Percentiles rank a stretch among this genome's conserved stretches.
phyloP scores from a whole-genome alignment of 192 early-diverging fungal species.

The Coemansia sp. region DNA sequence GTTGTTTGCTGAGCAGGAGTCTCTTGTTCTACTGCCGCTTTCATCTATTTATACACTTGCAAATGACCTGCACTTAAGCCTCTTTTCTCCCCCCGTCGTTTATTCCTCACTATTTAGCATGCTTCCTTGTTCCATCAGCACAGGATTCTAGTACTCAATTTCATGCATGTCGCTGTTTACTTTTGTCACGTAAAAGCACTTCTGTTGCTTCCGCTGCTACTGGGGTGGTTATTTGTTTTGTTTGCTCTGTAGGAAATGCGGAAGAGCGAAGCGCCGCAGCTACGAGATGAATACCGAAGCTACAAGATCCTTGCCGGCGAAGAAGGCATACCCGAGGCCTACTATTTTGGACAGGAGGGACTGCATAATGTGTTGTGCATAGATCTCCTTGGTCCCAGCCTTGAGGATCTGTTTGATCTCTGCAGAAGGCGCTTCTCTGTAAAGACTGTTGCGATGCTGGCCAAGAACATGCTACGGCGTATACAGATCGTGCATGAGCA shows the following conservation, averaged over 20 bases:
- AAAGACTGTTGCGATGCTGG: constrained; percentile 96
- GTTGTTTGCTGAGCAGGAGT: not conserved
- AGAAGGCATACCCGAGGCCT: constrained; percentile 86
- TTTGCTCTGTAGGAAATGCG: constrained; percentile 67
- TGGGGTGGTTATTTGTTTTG: not conserved
- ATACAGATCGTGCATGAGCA: constrained; percentile 93
- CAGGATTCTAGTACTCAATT: constrained; percentile 6
- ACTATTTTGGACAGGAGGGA: constrained; percentile 97
- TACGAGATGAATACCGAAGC: constrained; percentile 92
- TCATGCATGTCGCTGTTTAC: not conserved
- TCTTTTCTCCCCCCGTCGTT: not conserved
- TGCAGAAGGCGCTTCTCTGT: constrained; percentile 88
- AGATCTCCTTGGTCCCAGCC: constrained; percentile 87
- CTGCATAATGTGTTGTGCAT: constrained; percentile 93
- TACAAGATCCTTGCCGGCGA: constrained; percentile 87
- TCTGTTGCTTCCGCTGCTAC: not conserved
- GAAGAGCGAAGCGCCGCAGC: constrained; percentile 96
- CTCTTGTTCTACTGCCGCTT: not conserved
- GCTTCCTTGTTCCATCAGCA: not conserved
- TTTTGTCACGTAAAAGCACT: not conserved
- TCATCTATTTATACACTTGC: not conserved
- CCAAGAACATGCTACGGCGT: constrained; percentile 88
- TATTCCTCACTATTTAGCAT: not conserved
- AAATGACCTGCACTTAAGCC: not conserved
- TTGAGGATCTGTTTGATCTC: constrained; percentile 96